phyloP scores from a whole-genome alignment of 768 basidiomycete genomes.

The Rubroboletus satanas region DNA sequence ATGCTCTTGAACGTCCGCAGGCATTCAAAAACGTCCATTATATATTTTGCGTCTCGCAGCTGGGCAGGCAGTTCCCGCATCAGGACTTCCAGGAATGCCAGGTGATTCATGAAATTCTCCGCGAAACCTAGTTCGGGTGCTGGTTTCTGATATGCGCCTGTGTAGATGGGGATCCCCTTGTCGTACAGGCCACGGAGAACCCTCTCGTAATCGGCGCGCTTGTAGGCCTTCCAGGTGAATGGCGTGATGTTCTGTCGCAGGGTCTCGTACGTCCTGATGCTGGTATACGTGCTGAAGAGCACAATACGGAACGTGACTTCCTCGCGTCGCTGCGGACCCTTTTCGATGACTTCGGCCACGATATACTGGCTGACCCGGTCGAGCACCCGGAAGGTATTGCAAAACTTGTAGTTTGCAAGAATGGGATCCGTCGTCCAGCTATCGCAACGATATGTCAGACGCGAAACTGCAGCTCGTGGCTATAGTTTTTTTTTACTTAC shows the following conservation, averaged over 20 bases:
- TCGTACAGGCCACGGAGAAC: conserved; percentile 46
- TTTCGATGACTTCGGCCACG: conserved; percentile 63
- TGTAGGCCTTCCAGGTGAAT: conserved; percentile 59
- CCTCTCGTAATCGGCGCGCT: conserved; percentile 46
- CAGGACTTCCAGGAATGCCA: conserved; percentile 53
- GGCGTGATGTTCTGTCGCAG: conserved; percentile 50
- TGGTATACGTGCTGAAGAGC: conserved; percentile 71
- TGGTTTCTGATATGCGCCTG: conserved; percentile 68
- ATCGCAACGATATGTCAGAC: conserved; percentile 12
- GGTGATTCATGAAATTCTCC: conserved; percentile 53
- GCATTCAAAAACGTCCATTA: conserved; percentile 62
- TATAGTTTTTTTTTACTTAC: conserved; percentile 37
- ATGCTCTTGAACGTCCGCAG: conserved; percentile 61
- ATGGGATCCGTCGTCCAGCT: conserved; percentile 71
- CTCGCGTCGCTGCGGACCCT: conserved; percentile 53
- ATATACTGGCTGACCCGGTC: conserved; percentile 71
- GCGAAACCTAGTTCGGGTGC: conserved; percentile 53
- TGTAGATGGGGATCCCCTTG: conserved; percentile 51
- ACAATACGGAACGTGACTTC: conserved; percentile 71
- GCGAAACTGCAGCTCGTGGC: background rate
- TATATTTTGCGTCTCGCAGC: conserved; percentile 46
- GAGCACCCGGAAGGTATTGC: conserved; percentile 71
- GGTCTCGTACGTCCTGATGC: conserved; percentile 67
- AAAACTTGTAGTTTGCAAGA: conserved; percentile 55
- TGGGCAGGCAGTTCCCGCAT: conserved; percentile 56